Evolutionary conservation across 768 basidiomycete genomes (phyloP).

Genomic region (Hygrophoropsis aurantiaca): DNA sequence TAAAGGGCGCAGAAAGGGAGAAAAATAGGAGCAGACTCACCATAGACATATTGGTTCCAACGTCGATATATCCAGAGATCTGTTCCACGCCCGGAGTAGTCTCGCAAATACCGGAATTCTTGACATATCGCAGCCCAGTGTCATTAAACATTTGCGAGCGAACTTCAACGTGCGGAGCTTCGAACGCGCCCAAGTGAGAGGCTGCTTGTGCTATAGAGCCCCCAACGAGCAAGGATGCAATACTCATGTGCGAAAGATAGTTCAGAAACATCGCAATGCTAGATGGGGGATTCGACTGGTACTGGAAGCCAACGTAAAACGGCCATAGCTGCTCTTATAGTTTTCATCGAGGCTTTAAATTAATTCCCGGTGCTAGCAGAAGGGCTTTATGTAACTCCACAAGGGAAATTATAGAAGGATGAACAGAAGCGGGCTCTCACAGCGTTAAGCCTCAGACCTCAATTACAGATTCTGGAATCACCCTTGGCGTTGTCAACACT

Average conservation of each 20-base stretch:
- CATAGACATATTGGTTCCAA: constrained; percentile 59
- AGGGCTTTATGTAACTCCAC: too few species aligned
- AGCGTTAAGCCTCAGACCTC: too few species aligned
- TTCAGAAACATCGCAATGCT: constrained; percentile 14
- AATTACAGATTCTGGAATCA: too few species aligned
- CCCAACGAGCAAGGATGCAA: constrained; percentile 1
- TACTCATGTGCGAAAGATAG: background rate
- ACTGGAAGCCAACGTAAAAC: too few species aligned
- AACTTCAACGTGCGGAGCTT: constrained; percentile 2
- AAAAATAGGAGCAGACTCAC: constrained; percentile 27
- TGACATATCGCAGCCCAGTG: constrained; percentile 45
- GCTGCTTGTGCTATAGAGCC: background rate
- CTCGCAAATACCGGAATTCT: constrained; percentile 64
- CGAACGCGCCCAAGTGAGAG: background rate
- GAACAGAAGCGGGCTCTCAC: too few species aligned
- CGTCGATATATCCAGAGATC: constrained; percentile 61
- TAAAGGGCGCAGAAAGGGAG: background rate
- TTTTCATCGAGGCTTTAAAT: too few species aligned
- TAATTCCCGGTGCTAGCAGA: too few species aligned
- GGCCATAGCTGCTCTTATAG: too few species aligned
- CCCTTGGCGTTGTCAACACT: too few species aligned
- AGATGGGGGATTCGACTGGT: too few species aligned
- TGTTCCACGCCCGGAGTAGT: constrained; percentile 61
- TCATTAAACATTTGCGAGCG: constrained; percentile 18
- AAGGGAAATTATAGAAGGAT: too few species aligned